These are phyloP conservation scores for Rhizophlyctis rosea DNA, from an alignment of 192 early-diverging fungal genomes.

Conservation along the genomic window DNA sequence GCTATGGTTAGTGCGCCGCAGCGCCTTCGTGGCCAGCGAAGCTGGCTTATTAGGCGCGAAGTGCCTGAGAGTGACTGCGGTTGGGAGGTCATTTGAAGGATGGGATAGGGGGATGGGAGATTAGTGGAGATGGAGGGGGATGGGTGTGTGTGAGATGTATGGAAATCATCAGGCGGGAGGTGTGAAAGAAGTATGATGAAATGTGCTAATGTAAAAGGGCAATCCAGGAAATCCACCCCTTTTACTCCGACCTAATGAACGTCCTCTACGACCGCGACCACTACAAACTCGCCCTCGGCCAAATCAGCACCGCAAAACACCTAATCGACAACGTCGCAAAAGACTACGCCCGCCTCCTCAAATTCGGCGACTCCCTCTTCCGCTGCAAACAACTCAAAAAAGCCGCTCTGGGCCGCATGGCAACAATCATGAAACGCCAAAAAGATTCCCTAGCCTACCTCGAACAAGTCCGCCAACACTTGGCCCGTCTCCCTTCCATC, in stretches of 20 bases:
- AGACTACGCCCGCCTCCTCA: constrained; percentile 94
- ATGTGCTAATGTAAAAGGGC: too few species aligned
- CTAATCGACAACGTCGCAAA: constrained; percentile 96
- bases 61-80: too few species aligned
- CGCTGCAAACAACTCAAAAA: constrained; percentile 99
- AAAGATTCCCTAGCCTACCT: constrained; percentile 95
- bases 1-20: too few species aligned
- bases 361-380: constrained; percentile 99
- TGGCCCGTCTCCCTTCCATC: constrained; percentile 96
- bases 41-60: too few species aligned
- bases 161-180: too few species aligned
- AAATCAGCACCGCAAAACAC: constrained; percentile 97
- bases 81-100: too few species aligned
- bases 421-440: constrained; percentile 98
- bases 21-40: too few species aligned
- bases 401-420: constrained; percentile 97
- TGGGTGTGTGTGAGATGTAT: too few species aligned
- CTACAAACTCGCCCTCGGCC: constrained; percentile 98
- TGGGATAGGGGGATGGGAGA: too few species aligned
- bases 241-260: constrained; percentile 99
- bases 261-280: constrained; percentile 99
- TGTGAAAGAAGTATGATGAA: too few species aligned
- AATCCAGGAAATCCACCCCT: constrained; percentile 93
- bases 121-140: too few species aligned
- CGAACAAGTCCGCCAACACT: constrained; percentile 98